Percentiles rank a stretch among this genome's conserved stretches.
Conservation (phyloP, 2,329 filamentous ascomycete species). For the Emydomyces testavorans region DNA sequence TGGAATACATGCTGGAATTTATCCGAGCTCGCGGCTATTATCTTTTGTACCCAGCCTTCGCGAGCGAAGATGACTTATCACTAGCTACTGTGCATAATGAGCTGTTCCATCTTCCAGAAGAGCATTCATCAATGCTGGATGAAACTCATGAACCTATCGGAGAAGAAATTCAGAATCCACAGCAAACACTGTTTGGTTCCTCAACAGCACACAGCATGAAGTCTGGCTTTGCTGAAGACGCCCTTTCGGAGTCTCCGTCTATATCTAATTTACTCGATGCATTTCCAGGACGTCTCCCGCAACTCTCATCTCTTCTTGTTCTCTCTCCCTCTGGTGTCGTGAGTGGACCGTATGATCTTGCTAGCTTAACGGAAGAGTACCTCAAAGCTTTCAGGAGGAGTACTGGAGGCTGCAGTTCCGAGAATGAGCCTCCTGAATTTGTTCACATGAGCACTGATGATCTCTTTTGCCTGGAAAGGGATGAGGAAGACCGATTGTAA, state of each 20-base stretch:
- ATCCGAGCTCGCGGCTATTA: conserved; percentile 66
- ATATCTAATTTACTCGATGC: conserved; percentile 38
- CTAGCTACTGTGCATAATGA: conserved; percentile 70
- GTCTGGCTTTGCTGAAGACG: conserved; percentile 19
- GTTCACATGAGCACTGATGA: conserved; percentile 39
- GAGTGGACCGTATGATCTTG: conserved; percentile 31
- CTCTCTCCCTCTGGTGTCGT: conserved; percentile 52
- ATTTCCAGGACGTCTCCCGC: conserved; percentile 41
- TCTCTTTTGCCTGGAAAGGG: conserved; percentile 51
- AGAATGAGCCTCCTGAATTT: conserved; percentile 27
- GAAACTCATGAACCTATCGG: background rate
- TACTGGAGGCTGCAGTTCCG: conserved; percentile 54
- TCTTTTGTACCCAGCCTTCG: conserved; percentile 62
- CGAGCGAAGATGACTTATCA: conserved; percentile 36
- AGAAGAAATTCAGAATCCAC: conserved; percentile 27
- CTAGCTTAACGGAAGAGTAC: conserved; percentile 41
- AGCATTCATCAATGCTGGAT: conserved; percentile 34
- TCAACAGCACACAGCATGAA: background rate
- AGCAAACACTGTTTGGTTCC: background rate
- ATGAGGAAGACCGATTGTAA: background rate
- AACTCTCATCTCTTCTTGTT: conserved; percentile 44
- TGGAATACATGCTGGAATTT: conserved; percentile 66
- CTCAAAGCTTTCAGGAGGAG: conserved; percentile 48
- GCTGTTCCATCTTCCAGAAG: conserved; percentile 61
- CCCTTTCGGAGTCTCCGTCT: conserved; percentile 29